These are phyloP conservation scores for Gossypium turneri DNA, from an alignment of 345 rosid genomes.

Conservation along the genomic window DNA sequence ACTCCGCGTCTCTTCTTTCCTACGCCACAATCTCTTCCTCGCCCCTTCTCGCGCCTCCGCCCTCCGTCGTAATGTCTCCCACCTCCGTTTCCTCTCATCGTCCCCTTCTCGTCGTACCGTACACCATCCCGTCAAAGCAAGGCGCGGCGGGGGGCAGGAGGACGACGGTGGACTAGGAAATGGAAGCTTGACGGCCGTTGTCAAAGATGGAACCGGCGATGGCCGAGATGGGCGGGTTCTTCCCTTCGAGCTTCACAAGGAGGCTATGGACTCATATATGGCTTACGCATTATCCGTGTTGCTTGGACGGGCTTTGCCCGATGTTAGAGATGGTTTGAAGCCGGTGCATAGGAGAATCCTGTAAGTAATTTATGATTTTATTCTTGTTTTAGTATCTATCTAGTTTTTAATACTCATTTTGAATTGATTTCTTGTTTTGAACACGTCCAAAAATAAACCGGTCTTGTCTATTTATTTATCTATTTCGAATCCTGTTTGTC, in stretches of 20 bases:
- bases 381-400: background rate
- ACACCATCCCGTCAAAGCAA: slow-evolving; percentile 12
- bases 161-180: slow-evolving; percentile 27
- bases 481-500: background rate
- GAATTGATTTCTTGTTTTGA: background rate
- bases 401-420: background rate
- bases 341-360: slow-evolving; percentile 92
- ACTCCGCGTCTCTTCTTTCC: slow-evolving; percentile 57
- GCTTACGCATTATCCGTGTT: slow-evolving; percentile 88
- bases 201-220: slow-evolving; percentile 28
- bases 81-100: slow-evolving; percentile 39
- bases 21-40: slow-evolving; percentile 35
- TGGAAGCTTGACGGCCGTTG: slow-evolving; percentile 38
- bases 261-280: slow-evolving; percentile 87
- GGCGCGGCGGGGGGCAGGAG: slow-evolving; percentile 20
- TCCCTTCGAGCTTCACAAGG: slow-evolving; percentile 74
- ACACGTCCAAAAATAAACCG: background rate
- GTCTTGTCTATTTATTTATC: background rate
- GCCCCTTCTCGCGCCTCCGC: slow-evolving; percentile 24
- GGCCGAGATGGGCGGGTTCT: slow-evolving; percentile 42
- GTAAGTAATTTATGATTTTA: slow-evolving; percentile 36
- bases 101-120: slow-evolving; percentile 16
- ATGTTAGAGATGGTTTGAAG: slow-evolving; percentile 88
- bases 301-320: slow-evolving; percentile 93
- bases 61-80: slow-evolving; percentile 29